Conservation (phyloP, 2,329 filamentous ascomycete species). For the Curvularia hawaiiensis region DNA sequence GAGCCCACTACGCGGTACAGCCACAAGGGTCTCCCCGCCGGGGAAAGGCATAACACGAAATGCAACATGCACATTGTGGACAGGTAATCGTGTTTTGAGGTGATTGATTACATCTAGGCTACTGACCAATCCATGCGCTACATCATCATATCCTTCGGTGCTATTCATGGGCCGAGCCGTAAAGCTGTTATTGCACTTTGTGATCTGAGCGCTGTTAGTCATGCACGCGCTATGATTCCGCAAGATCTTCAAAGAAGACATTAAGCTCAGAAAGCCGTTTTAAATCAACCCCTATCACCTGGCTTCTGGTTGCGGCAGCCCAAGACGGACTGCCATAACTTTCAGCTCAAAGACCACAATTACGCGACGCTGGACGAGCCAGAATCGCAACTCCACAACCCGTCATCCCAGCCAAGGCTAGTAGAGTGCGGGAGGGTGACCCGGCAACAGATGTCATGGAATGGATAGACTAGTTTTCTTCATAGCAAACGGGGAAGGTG, state of each 20-base stretch:
- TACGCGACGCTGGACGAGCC: constrained; percentile 50
- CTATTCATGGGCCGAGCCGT: neutral
- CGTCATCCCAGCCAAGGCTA: constrained; percentile 62
- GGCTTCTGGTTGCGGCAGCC: constrained; percentile 57
- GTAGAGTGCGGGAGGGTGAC: constrained; percentile 77
- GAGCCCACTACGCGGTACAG: neutral
- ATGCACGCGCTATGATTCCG: constrained; percentile 9
- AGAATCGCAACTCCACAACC: constrained; percentile 73
- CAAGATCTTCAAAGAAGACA: constrained; percentile 15
- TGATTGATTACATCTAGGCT: neutral
- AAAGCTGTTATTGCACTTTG: neutral
- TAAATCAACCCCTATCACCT: constrained; percentile 70
- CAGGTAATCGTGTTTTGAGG: neutral
- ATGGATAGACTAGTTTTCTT: constrained; percentile 69
- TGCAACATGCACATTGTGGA: neutral
- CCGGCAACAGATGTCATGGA: constrained; percentile 68
- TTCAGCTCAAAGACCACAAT: constrained; percentile 62
- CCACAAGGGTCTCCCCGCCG: neutral
- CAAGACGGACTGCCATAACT: constrained; percentile 46
- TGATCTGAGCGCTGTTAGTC: constrained; percentile 18
- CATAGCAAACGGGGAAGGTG: constrained; percentile 46
- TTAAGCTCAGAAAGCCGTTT: constrained; percentile 67
- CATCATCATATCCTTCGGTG: neutral
- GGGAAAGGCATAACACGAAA: neutral
- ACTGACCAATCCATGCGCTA: neutral